Conservation (phyloP, 176 grass and related monocot genomes). For the Carex pumila region DNA sequence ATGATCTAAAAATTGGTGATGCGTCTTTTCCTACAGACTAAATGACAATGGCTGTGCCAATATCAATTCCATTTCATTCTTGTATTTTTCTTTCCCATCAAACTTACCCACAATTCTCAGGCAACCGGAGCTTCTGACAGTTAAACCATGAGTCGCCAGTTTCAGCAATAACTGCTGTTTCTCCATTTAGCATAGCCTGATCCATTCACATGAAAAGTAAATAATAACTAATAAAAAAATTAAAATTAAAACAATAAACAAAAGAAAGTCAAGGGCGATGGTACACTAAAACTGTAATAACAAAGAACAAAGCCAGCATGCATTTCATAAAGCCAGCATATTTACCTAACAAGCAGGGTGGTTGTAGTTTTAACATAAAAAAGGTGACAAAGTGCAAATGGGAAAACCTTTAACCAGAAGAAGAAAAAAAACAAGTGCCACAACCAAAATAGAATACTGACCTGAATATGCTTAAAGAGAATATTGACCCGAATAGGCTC, state of each 20-base stretch:
- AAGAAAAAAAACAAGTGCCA: neutral
- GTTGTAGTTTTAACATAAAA: neutral
- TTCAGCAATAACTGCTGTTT: conserved; percentile 48
- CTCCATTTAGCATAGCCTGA: conserved; percentile 32
- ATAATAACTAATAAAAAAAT: neutral
- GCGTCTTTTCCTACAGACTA: neutral
- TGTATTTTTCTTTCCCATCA: neutral
- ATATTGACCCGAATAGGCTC: conserved; percentile 51
- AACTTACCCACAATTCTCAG: conserved; percentile 45
- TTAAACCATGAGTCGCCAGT: conserved; percentile 76
- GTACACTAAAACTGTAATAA: neutral
- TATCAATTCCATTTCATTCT: neutral
- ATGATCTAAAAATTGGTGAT: neutral
- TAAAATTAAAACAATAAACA: neutral
- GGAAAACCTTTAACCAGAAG: neutral
- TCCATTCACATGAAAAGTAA: neutral
- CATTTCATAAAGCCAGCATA: neutral
- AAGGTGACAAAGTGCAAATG: neutral
- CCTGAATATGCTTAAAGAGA: conserved; percentile 64
- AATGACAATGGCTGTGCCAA: neutral
- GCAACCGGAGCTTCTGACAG: conserved; percentile 63
- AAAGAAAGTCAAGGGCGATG: neutral
- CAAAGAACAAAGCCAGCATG: neutral
- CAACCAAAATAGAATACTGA: neutral
- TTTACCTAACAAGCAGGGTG: neutral